phyloP scores from a whole-genome alignment of 1,139 yeast species.

The Groenewaldozyma sp. region DNA sequence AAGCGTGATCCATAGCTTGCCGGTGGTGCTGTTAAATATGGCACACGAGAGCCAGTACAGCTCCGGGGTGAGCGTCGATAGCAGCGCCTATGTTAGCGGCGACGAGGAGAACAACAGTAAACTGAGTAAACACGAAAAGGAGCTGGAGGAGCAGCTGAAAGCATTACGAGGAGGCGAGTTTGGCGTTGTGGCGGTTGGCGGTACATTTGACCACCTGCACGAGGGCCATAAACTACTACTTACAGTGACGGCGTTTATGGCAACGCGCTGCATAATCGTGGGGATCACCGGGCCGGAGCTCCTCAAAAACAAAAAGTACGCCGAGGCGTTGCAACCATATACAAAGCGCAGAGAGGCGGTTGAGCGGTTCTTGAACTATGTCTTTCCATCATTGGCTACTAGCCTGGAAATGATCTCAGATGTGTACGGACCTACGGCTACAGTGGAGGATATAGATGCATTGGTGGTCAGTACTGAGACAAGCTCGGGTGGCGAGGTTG shows the following conservation, averaged over 20 bases:
- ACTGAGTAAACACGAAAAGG: constrained; percentile 8
- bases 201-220: constrained; percentile 94
- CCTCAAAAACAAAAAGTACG: constrained; percentile 63
- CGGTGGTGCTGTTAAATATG: constrained; percentile 22
- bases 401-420: constrained; percentile 61
- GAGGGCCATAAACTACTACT: constrained; percentile 88
- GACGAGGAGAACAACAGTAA: constrained; percentile 11
- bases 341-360: constrained; percentile 43
- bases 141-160: constrained; percentile 9
- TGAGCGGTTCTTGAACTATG: constrained; percentile 37
- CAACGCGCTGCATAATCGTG: constrained; percentile 48
- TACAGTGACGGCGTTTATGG: constrained; percentile 59
- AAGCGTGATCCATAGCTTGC: constrained; percentile 19
- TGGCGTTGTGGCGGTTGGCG: constrained; percentile 51
- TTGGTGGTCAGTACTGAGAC: constrained; percentile 80
- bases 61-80: not conserved
- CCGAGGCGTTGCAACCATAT: constrained; percentile 55
- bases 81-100: constrained; percentile 3
- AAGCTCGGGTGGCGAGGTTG: constrained; percentile 57
- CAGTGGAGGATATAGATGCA: constrained; percentile 63
- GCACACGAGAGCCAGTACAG: constrained; percentile 7
- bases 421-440: constrained; percentile 91
- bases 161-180: constrained; percentile 15
- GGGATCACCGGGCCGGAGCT: constrained; percentile 82
- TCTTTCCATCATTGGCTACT: constrained; percentile 37